Evolutionary conservation across 1,284 basidiomycete genomes (phyloP), one percentile per base, ranked within the genome.

Genomic region (Heliocybe sulcata): DNA sequence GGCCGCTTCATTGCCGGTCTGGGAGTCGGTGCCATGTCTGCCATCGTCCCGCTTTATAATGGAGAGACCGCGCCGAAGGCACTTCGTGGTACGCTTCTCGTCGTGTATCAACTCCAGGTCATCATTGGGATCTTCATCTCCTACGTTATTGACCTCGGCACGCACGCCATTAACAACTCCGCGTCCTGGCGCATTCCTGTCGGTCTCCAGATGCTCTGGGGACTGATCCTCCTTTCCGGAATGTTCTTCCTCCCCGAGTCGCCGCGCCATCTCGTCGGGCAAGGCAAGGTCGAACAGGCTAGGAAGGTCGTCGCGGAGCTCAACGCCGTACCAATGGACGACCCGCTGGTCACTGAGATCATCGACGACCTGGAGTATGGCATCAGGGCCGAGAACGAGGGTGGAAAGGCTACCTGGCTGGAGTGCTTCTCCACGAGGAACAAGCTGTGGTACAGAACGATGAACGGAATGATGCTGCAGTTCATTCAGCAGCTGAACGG

Each of bases 401-500:
- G 85, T 23, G 89, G 89, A 10, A 86, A 88, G 64, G 87, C 85
- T 10, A 86, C 82, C 0, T 92, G 88, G 89, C 31, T 75, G 26
- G 89, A 92, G 66, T 90, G 87, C 67, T 91, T 92, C 76, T 85
- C 83, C 0, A 75, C 75, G 3, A 70, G 82, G 45, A 87, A 90
- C 62, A 71, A 75, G 61, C 69, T 90, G 25, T 89, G 85, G 81
- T 85, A 82, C 66, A 76, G 87, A 51, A 90, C 85, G 14, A 66
- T 75, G 27, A 90, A 88, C 58, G 84, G 85, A 27, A 90, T 90
- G 82, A 87, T 90, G 83, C 69, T 92, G 35, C 87, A 90, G 65
- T 89, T 90, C 63, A 82, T 91, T 53, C 88, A 91, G 61, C 89
- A 92, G 61, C 70, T 92, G 31, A 88, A 87, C 58, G 85, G 85